Conservation (phyloP, 441 rosid genomes). For the Jatropha podagrica region DNA sequence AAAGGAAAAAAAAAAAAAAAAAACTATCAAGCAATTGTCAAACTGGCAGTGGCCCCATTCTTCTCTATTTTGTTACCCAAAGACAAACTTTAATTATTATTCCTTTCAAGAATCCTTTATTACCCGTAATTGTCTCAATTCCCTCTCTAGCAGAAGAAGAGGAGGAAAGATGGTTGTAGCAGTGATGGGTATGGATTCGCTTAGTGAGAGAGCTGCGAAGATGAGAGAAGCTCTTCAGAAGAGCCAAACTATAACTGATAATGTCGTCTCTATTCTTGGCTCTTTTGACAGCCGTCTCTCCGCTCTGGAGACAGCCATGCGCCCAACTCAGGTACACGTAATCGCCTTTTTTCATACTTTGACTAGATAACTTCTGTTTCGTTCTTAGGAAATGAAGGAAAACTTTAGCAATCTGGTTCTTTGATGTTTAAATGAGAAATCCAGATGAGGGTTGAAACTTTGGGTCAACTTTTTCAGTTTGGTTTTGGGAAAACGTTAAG, state of each 20-base stretch:
- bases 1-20: no score
- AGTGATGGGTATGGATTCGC: constrained; percentile 57
- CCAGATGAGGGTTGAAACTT: constrained; percentile 4
- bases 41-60: not conserved
- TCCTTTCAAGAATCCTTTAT: not conserved
- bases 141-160: not conserved
- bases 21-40: not conserved
- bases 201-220: constrained; percentile 65
- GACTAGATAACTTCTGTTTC: constrained; percentile 5
- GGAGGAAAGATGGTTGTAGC: constrained; percentile 32
- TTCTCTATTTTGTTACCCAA: not conserved
- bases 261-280: constrained; percentile 83
- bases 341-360: not conserved
- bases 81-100: no score
- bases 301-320: constrained; percentile 96
- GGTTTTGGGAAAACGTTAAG: not conserved
- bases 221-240: constrained; percentile 81
- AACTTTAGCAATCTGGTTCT: not conserved
- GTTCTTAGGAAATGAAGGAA: not conserved
- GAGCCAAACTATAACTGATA: constrained; percentile 86
- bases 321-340: constrained; percentile 86
- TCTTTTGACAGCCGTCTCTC: constrained; percentile 98
- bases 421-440: not conserved
- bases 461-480: not conserved
- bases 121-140: no score